phyloP scores from a whole-genome alignment of 331 rosid genomes.

The Spiraea crenata region DNA sequence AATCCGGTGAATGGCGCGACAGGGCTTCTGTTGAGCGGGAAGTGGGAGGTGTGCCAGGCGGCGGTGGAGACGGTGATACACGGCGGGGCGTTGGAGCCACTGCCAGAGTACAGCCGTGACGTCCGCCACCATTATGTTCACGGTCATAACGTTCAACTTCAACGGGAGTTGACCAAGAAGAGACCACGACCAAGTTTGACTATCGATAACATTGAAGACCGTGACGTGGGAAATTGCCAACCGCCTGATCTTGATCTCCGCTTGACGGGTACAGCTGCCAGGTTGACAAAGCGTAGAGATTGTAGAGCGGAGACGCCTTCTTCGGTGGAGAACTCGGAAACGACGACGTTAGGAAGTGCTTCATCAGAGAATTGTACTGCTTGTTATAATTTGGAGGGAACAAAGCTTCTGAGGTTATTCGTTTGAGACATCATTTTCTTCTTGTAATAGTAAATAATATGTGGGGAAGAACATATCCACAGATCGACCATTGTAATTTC shows the following conservation, averaged over 20 bases:
- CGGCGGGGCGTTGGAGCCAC: conserved; percentile 41
- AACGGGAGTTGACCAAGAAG: not conserved
- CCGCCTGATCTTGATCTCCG: conserved; percentile 31
- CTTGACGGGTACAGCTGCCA: conserved; percentile 13
- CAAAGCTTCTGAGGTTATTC: conserved; percentile 45
- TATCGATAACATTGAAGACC: not conserved
- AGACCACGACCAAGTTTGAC: not conserved
- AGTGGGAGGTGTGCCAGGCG: conserved; percentile 62
- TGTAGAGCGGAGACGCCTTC: conserved; percentile 22
- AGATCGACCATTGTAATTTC: too few relatives aligned
- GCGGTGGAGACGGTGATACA: conserved; percentile 50
- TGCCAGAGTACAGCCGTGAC: conserved; percentile 24
- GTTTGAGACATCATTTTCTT: conserved; percentile 20
- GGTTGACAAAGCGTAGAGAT: conserved; percentile 22
- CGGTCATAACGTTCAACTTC: not conserved
- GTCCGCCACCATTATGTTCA: not conserved
- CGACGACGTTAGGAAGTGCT: conserved; percentile 34
- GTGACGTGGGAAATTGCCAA: conserved; percentile 4
- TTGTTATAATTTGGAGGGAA: conserved; percentile 20
- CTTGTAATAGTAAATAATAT: too few relatives aligned
- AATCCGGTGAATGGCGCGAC: conserved; percentile 71
- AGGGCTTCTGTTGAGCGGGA: conserved; percentile 57
- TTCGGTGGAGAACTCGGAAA: conserved; percentile 36
- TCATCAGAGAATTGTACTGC: conserved; percentile 10
- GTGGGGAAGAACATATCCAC: not conserved